phyloP scores from a whole-genome alignment of 2,329 filamentous ascomycete genomes.

The Orbilia javanica region DNA sequence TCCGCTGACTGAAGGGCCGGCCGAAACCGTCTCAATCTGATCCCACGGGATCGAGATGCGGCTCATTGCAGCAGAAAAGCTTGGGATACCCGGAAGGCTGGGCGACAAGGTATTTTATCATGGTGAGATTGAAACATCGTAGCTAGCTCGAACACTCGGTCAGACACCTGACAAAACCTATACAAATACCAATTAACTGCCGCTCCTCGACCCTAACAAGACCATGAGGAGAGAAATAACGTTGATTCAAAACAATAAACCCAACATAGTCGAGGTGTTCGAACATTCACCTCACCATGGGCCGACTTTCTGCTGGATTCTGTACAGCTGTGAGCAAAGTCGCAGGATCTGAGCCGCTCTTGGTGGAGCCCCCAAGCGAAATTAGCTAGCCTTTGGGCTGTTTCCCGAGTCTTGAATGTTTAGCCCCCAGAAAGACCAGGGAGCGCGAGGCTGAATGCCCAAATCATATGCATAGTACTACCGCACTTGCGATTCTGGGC shows the following conservation, averaged over 20 bases:
- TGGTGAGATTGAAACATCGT: conserved; percentile 6
- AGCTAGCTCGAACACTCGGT: background rate
- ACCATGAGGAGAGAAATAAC: background rate
- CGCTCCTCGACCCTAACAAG: background rate
- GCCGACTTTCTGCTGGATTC: background rate
- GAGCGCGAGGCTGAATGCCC: conserved; percentile 51
- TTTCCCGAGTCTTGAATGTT: conserved; percentile 37
- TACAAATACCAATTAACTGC: background rate
- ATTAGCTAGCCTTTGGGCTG: conserved; percentile 37
- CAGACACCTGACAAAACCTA: background rate
- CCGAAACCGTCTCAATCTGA: conserved; percentile 27
- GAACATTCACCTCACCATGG: conserved; percentile 2
- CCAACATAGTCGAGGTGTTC: background rate
- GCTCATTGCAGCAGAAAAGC: conserved; percentile 33
- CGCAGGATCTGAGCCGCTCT: conserved; percentile 46
- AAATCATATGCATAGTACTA: conserved; percentile 21
- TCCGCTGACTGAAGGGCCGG: conserved; percentile 20
- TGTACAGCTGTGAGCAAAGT: no score
- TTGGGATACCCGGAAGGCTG: conserved; percentile 12
- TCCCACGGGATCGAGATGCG: conserved; percentile 42
- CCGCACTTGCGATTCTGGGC: conserved; percentile 44
- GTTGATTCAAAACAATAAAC: background rate
- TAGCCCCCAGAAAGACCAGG: conserved; percentile 2
- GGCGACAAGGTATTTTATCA: conserved; percentile 8
- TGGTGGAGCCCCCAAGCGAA: conserved; percentile 38